These are phyloP conservation scores for Yarrowia keelungensis DNA, from an alignment of 805 yeast genomes.

Conservation along the genomic window DNA sequence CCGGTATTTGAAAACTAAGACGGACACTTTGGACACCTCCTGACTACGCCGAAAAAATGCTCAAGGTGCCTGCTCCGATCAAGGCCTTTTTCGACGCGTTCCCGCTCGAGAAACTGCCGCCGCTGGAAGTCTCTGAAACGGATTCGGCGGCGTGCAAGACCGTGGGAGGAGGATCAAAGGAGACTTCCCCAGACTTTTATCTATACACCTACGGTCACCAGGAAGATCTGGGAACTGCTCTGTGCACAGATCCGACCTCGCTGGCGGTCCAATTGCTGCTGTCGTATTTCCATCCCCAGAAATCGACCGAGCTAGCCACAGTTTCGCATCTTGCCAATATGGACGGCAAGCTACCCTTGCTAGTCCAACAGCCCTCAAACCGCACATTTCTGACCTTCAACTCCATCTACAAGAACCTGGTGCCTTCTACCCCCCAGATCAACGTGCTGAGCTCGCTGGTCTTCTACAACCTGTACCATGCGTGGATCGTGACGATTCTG, in stretches of 20 bases:
- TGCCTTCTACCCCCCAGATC: constrained; percentile 9
- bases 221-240: constrained; percentile 40
- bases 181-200: constrained; percentile 10
- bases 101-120: constrained; percentile 46
- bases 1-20: constrained; percentile 1
- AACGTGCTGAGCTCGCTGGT: constrained; percentile 39
- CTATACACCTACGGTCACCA: constrained; percentile 44
- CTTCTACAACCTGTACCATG: constrained; percentile 41
- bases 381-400: constrained; percentile 25
- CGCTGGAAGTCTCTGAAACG: constrained; percentile 38
- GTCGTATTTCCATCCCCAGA: constrained; percentile 4
- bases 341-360: constrained; percentile 41
- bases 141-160: background rate
- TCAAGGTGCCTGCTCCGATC: constrained; percentile 48
- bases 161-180: constrained; percentile 39
- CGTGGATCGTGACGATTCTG: constrained; percentile 42
- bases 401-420: constrained; percentile 30
- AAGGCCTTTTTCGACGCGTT: constrained; percentile 48
- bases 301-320: constrained; percentile 14
- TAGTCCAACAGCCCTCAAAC: constrained; percentile 20
- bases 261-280: constrained; percentile 44
- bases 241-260: constrained; percentile 49
- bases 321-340: constrained; percentile 39
- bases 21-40: background rate
- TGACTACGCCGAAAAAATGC: constrained; percentile 5